Evolutionary conservation across 179 eudicot species (phyloP).

Genomic region (Silene coronaria): DNA sequence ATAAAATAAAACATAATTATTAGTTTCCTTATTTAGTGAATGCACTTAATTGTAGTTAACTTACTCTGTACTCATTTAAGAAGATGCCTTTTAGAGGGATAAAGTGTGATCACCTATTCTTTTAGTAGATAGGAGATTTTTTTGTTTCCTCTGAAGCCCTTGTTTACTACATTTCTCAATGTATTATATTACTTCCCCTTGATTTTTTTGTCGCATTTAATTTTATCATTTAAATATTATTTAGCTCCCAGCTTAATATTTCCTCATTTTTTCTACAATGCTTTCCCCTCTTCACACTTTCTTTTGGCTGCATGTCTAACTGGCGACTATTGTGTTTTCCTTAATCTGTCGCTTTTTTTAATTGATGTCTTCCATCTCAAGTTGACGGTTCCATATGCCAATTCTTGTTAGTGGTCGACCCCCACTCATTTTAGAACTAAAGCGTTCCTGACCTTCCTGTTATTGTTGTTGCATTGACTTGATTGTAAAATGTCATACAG

Average conservation of each 20-base stretch:
- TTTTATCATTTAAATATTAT: not conserved
- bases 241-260: not conserved
- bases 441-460: not conserved
- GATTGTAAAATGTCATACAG: conserved; percentile 34
- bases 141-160: not conserved
- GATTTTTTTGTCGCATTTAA: not conserved
- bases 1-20: too few species aligned
- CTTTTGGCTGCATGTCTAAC: not conserved
- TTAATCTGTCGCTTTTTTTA: not conserved
- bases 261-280: not conserved
- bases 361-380: not conserved
- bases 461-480: not conserved
- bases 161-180: not conserved
- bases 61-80: too few species aligned
- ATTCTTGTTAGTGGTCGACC: too few species aligned
- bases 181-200: not conserved
- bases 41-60: too few species aligned
- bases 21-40: too few species aligned
- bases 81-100: too few species aligned
- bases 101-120: too few species aligned
- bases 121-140: too few species aligned
- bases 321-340: not conserved
- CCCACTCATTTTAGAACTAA: not conserved
- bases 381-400: not conserved
- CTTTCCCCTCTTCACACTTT: not conserved